Conservation (phyloP, 495 filamentous ascomycete genomes). For the Penicillium pulvis region DNA sequence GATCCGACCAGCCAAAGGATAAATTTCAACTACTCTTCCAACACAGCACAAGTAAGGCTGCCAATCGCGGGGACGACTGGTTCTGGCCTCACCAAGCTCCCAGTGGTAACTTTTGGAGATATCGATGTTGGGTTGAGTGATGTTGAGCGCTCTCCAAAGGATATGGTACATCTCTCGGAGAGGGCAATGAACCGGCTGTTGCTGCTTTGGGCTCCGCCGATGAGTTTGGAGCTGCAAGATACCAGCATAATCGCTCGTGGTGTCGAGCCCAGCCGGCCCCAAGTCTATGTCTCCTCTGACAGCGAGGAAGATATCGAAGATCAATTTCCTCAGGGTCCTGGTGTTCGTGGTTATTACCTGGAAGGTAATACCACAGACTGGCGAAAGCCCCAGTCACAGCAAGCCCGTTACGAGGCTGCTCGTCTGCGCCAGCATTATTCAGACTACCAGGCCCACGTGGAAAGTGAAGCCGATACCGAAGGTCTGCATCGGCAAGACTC, state of each 20-base stretch:
- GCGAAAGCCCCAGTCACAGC: conserved; percentile 38
- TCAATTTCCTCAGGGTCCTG: conserved; percentile 28
- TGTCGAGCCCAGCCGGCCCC: conserved; percentile 7
- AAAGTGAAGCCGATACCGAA: conserved; percentile 40
- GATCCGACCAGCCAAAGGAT: conserved; percentile 34
- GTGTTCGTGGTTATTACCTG: conserved; percentile 37
- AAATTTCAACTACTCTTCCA: conserved; percentile 16
- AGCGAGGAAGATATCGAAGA: conserved; percentile 33
- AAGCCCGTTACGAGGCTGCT: conserved; percentile 30
- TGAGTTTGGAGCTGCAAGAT: conserved; percentile 14
- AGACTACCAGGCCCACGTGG: conserved; percentile 39
- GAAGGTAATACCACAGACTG: conserved; percentile 38
- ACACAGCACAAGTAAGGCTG: conserved; percentile 8
- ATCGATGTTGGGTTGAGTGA: conserved; percentile 37
- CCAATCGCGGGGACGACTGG: conserved; percentile 17
- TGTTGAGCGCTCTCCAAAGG: conserved; percentile 41
- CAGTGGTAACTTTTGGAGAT: conserved; percentile 31
- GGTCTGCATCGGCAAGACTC: background rate
- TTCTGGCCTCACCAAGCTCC: conserved; percentile 31
- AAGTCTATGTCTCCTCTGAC: conserved; percentile 25
- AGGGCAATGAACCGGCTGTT: conserved; percentile 41
- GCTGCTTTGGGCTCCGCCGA: conserved; percentile 32
- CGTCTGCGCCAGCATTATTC: conserved; percentile 32
- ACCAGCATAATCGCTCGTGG: background rate
- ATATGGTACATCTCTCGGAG: conserved; percentile 41